Conservation (phyloP, 2,329 filamentous ascomycete genomes). For the Trichoderma brevicompactum region DNA sequence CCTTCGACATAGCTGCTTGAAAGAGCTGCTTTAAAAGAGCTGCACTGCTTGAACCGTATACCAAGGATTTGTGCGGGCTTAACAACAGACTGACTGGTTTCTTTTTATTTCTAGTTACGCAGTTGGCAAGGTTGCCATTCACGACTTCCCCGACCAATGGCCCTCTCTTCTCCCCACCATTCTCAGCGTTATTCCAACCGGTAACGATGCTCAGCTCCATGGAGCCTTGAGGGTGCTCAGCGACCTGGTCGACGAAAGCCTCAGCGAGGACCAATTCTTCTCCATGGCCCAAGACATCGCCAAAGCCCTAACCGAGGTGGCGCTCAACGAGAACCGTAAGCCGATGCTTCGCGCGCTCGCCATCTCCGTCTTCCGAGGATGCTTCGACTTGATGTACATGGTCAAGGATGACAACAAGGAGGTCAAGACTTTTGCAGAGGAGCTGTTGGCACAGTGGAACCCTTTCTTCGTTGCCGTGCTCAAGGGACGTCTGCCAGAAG, state of each 20-base stretch:
- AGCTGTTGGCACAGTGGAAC: slow-evolving; percentile 81
- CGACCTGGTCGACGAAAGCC: slow-evolving; percentile 89
- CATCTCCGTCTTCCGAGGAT: slow-evolving; percentile 85
- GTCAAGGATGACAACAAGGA: slow-evolving; percentile 88
- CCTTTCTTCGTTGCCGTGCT: slow-evolving; percentile 84
- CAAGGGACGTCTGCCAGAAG: slow-evolving; percentile 74
- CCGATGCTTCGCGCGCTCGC: slow-evolving; percentile 80
- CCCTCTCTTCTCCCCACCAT: slow-evolving; percentile 83
- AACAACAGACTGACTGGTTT: neutral
- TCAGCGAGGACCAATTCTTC: slow-evolving; percentile 96
- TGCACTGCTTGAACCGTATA: neutral
- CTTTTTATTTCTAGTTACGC: slow-evolving; percentile 56
- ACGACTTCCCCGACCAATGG: slow-evolving; percentile 95
- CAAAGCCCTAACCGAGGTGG: slow-evolving; percentile 80
- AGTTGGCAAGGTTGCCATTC: slow-evolving; percentile 90
- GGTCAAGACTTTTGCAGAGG: slow-evolving; percentile 87
- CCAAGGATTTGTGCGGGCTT: neutral
- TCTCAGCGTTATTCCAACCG: slow-evolving; percentile 74
- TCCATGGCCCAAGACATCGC: slow-evolving; percentile 84
- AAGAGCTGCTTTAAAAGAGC: neutral
- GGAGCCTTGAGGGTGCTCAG: slow-evolving; percentile 85
- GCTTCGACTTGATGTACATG: slow-evolving; percentile 95
- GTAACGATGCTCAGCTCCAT: slow-evolving; percentile 79
- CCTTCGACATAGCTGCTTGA: too few species aligned
- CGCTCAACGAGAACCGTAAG: slow-evolving; percentile 74